Evolutionary conservation across 805 yeast species (phyloP).

Genomic region (Wickerhamomyces xylosicus): DNA sequence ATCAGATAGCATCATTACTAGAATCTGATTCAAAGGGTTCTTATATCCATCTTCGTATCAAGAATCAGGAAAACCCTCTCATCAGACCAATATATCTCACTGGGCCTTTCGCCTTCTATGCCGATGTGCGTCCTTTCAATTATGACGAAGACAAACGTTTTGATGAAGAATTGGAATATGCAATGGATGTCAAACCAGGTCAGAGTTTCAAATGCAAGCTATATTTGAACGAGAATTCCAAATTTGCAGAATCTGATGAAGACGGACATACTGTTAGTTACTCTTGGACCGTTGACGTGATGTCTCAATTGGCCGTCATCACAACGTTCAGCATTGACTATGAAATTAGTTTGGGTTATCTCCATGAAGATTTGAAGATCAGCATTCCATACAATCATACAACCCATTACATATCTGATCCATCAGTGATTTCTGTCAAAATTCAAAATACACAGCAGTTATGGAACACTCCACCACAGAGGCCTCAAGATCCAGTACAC

Average conservation of each 20-base stretch:
- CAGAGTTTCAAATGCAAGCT: constrained; percentile 53
- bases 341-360: constrained; percentile 53
- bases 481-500: constrained; percentile 53
- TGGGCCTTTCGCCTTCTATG: constrained; percentile 84
- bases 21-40: constrained; percentile 8
- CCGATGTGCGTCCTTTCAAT: constrained; percentile 63
- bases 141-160: constrained; percentile 41
- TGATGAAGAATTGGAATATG: constrained; percentile 31
- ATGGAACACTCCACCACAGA: constrained; percentile 63
- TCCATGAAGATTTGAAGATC: constrained; percentile 1
- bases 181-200: constrained; percentile 58
- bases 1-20: no score
- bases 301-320: constrained; percentile 71
- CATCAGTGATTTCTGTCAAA: no score
- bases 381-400: background rate
- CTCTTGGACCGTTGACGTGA: constrained; percentile 72
- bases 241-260: constrained; percentile 13
- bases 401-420: constrained; percentile 1
- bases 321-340: constrained; percentile 59
- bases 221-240: constrained; percentile 35
- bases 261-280: no score
- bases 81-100: constrained; percentile 76
- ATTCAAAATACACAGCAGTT: constrained; percentile 51
- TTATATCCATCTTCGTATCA: constrained; percentile 40
- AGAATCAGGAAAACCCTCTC: constrained; percentile 62